These are phyloP conservation scores for Lactifluus rugatus DNA, from an alignment of 768 basidiomycete species.

Conservation along the genomic window DNA sequence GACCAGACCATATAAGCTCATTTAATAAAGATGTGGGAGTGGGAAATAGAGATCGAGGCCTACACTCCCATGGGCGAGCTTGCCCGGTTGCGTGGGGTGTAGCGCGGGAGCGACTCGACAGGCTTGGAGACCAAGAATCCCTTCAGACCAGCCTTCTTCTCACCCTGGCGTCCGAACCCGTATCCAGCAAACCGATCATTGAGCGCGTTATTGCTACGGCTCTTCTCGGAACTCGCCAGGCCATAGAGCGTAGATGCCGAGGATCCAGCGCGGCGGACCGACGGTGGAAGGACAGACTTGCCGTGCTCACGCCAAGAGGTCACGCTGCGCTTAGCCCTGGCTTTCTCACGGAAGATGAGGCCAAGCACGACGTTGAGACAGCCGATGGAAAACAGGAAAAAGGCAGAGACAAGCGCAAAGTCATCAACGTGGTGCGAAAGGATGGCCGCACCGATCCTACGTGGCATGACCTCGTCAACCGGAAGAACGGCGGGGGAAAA, in stretches of 20 bases:
- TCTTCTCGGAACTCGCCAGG: slow-evolving; percentile 3
- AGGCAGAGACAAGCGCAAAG: slow-evolving; percentile 84
- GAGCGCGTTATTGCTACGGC: background rate
- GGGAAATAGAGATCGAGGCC: background rate
- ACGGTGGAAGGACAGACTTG: slow-evolving; percentile 15
- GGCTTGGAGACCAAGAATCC: slow-evolving; percentile 30
- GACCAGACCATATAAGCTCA: background rate
- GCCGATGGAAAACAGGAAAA: slow-evolving; percentile 88
- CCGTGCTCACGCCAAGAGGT: slow-evolving; percentile 44
- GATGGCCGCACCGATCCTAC: slow-evolving; percentile 40
- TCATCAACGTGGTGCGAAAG: slow-evolving; percentile 61
- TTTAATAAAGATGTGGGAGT: background rate
- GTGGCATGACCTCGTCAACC: background rate
- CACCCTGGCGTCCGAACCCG: slow-evolving; percentile 75
- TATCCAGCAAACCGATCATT: slow-evolving; percentile 34
- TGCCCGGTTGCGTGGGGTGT: slow-evolving; percentile 27
- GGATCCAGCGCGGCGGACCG: slow-evolving; percentile 13
- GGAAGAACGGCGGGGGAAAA: background rate
- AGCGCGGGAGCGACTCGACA: slow-evolving; percentile 16
- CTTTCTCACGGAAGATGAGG: slow-evolving; percentile 57
- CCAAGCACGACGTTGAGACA: slow-evolving; percentile 78
- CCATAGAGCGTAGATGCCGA: slow-evolving; percentile 15
- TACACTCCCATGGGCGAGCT: background rate
- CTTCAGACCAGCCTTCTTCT: slow-evolving; percentile 57
- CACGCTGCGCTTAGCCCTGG: slow-evolving; percentile 53